Conservation (phyloP, 176 grass and related monocot species). For the Stipa capillata region DNA sequence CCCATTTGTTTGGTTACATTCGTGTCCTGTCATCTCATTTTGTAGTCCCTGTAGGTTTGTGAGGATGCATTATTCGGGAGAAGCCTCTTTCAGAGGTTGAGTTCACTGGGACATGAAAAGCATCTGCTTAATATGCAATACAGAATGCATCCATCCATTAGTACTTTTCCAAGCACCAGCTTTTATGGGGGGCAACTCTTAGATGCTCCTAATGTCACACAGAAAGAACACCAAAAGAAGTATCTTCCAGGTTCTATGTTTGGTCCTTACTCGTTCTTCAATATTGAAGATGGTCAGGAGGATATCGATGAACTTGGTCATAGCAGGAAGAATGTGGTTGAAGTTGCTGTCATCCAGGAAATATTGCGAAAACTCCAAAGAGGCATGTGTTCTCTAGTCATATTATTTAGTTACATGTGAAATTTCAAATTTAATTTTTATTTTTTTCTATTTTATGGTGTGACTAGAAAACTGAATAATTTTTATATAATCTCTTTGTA, state of each 20-base stretch:
- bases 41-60: slow-evolving; percentile 34
- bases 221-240: slow-evolving; percentile 32
- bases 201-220: slow-evolving; percentile 58
- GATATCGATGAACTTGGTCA: slow-evolving; percentile 28
- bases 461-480: neutral
- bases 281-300: slow-evolving; percentile 54
- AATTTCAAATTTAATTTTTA: neutral
- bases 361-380: slow-evolving; percentile 40
- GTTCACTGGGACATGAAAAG: slow-evolving; percentile 62
- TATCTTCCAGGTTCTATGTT: slow-evolving; percentile 56
- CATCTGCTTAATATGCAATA: slow-evolving; percentile 73
- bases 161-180: slow-evolving; percentile 59
- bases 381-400: slow-evolving; percentile 17
- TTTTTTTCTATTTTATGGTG: neutral
- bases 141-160: slow-evolving; percentile 83
- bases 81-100: slow-evolving; percentile 72
- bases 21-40: neutral
- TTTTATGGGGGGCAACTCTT: slow-evolving; percentile 64
- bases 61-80: slow-evolving; percentile 56
- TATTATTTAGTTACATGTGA: neutral
- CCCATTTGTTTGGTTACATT: neutral
- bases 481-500: neutral
- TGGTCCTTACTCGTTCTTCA: slow-evolving; percentile 67
- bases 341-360: slow-evolving; percentile 41
- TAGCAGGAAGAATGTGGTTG: slow-evolving; percentile 59